These are phyloP conservation scores for Colletotrichum sp. DNA, from an alignment of 2,329 filamentous ascomycete genomes.

Conservation along the genomic window DNA sequence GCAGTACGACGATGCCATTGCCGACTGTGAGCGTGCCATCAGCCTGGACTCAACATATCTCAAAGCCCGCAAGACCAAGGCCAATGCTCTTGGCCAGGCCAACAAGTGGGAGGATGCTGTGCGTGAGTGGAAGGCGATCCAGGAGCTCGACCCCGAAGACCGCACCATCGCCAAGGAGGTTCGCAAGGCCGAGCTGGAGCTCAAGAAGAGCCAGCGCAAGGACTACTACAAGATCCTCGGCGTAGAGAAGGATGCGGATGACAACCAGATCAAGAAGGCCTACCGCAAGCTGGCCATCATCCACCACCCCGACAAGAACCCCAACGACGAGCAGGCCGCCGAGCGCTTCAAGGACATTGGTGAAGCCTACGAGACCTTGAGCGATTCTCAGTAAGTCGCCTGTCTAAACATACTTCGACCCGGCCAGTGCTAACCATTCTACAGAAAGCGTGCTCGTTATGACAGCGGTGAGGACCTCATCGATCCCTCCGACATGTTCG, in stretches of 20 bases:
- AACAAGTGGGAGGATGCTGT: conserved; percentile 94
- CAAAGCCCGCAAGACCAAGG: conserved; percentile 93
- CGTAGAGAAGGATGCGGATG: conserved; percentile 82
- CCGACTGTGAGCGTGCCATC: conserved; percentile 85
- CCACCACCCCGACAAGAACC: conserved; percentile 98
- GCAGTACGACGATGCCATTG: conserved; percentile 80
- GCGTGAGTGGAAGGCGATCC: conserved; percentile 84
- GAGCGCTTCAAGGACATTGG: conserved; percentile 97
- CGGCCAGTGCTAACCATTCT: conserved; percentile 36
- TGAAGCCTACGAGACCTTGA: conserved; percentile 95
- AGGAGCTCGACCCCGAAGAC: conserved; percentile 84
- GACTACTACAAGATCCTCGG: conserved; percentile 99
- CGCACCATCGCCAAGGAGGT: conserved; percentile 83
- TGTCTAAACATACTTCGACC: conserved; percentile 12
- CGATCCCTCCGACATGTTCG: conserved; percentile 87
- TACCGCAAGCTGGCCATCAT: conserved; percentile 94
- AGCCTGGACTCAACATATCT: conserved; percentile 82
- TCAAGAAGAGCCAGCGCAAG: conserved; percentile 97
- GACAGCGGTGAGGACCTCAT: conserved; percentile 92
- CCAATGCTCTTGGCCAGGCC: conserved; percentile 83
- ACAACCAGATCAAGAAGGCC: conserved; percentile 91
- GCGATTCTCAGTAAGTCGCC: conserved; percentile 81
- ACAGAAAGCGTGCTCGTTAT: conserved; percentile 84
- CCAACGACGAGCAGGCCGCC: conserved; percentile 81
- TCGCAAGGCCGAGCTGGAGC: conserved; percentile 86